Percentiles rank a stretch among this genome's conserved stretches.
phyloP scores from a whole-genome alignment of 1,139 yeast genomes.

The Candida sp. region DNA sequence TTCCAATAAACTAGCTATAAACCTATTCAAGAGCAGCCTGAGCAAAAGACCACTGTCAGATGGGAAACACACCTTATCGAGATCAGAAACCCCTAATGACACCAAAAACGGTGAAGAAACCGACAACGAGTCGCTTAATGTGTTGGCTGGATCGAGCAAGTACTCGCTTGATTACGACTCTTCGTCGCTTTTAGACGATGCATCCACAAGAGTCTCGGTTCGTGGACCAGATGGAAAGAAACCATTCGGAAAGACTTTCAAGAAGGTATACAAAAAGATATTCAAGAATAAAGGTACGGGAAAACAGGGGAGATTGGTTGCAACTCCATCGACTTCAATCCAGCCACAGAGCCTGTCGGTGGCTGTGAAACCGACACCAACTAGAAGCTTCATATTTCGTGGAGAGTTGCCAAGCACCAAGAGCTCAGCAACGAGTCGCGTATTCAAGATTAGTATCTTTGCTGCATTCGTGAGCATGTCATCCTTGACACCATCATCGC shows the following conservation, averaged over 20 bases:
- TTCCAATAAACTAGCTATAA: background rate
- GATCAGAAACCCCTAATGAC: background rate
- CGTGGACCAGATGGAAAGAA: background rate
- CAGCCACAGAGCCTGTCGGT: background rate
- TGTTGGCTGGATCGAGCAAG: constrained; percentile 1
- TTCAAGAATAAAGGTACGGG: background rate
- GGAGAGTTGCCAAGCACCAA: background rate
- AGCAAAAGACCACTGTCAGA: background rate
- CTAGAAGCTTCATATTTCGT: background rate
- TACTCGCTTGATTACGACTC: background rate
- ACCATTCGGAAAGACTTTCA: constrained; percentile 1
- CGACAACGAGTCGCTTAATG: background rate
- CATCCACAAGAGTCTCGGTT: background rate
- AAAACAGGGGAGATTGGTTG: background rate
- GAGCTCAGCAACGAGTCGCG: background rate
- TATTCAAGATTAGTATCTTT: background rate
- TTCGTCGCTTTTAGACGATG: background rate
- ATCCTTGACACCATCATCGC: background rate
- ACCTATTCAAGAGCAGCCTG: background rate
- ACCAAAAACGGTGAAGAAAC: background rate
- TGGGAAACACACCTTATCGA: background rate
- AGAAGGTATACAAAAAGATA: constrained; percentile 1
- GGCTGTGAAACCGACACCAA: background rate
- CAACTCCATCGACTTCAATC: background rate
- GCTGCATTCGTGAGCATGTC: background rate